These are phyloP conservation scores for Fraxinus dipetala DNA, from an alignment of 305 asterid species.

Conservation along the genomic window DNA sequence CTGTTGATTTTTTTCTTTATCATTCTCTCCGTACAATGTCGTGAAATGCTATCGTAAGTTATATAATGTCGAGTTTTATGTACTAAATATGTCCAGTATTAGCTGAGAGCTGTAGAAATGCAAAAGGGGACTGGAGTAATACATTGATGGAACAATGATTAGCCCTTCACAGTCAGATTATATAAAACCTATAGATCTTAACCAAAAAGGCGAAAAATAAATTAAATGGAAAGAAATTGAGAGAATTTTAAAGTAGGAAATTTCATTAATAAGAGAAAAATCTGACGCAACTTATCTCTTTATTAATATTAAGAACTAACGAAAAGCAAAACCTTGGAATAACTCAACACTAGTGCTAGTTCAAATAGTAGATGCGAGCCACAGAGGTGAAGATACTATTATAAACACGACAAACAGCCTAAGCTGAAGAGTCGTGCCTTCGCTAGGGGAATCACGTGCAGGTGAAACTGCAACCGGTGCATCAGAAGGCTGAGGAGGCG, in stretches of 20 bases:
- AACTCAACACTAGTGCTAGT: background rate
- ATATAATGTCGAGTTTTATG: background rate
- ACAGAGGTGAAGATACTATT: conserved; percentile 24
- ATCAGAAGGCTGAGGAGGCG: conserved; percentile 14
- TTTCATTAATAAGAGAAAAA: conserved; percentile 15
- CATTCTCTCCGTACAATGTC: background rate
- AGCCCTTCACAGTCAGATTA: background rate
- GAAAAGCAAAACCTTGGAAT: conserved; percentile 5
- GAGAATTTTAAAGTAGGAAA: conserved; percentile 12
- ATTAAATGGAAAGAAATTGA: background rate
- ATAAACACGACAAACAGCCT: conserved; percentile 25
- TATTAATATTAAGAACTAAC: conserved; percentile 14
- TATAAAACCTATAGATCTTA: background rate
- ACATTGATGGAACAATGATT: background rate
- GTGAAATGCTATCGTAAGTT: background rate
- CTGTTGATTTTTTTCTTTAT: background rate
- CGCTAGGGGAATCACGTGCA: background rate
- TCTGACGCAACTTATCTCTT: conserved; percentile 6
- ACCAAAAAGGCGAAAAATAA: background rate
- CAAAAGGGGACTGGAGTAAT: background rate
- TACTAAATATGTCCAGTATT: background rate
- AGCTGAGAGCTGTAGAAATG: background rate
- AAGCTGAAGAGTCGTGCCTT: conserved; percentile 18
- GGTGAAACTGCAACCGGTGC: conserved; percentile 24
- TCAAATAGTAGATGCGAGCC: conserved; percentile 33